A percentile compares a stretch with the other conserved stretches of the same genome.
phyloP scores from a whole-genome alignment of 2,329 filamentous ascomycete species.

The Neofusicoccum parvum region DNA sequence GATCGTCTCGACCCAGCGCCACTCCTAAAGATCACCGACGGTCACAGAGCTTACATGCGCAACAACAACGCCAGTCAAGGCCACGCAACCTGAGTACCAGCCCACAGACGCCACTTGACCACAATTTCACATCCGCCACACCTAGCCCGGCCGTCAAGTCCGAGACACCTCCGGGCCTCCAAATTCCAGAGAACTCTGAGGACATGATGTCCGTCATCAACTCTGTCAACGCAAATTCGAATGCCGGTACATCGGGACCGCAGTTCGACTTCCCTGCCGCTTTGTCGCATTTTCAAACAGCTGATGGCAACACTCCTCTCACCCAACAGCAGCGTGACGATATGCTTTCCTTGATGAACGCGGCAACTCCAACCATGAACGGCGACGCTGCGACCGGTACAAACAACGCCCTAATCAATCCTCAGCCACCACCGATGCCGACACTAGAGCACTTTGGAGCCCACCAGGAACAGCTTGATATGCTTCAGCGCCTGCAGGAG shows the following conservation, averaged over 20 bases:
- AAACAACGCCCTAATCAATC: conserved; percentile 61
- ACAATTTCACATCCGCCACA: conserved; percentile 10
- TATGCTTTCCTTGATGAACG: conserved; percentile 51
- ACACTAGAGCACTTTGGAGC: conserved; percentile 65
- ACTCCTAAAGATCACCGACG: conserved; percentile 8
- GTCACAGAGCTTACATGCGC: conserved; percentile 13
- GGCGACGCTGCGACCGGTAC: conserved; percentile 31
- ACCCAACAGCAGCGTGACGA: conserved; percentile 51
- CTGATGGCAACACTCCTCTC: conserved; percentile 48
- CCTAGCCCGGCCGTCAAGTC: conserved; percentile 40
- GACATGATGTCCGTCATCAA: conserved; percentile 56
- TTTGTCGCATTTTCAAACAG: conserved; percentile 51
- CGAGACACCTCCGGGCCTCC: conserved; percentile 42
- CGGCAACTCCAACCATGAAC: conserved; percentile 33
- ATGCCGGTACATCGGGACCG: conserved; percentile 33
- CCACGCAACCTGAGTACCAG: conserved; percentile 14
- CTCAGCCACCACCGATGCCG: conserved; percentile 57
- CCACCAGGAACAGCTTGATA: conserved; percentile 75
- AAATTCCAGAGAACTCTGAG: conserved; percentile 43
- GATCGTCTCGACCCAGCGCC: not conserved
- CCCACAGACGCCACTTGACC: conserved; percentile 10
- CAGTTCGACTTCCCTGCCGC: conserved; percentile 51
- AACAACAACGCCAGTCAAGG: conserved; percentile 13
- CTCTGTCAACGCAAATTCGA: conserved; percentile 47
- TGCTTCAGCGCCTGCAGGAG: conserved; percentile 75